A percentile compares a stretch with the other conserved stretches of the same genome.
phyloP scores from a whole-genome alignment of 306 rosid species.

The Sechiopsis laciniata region DNA sequence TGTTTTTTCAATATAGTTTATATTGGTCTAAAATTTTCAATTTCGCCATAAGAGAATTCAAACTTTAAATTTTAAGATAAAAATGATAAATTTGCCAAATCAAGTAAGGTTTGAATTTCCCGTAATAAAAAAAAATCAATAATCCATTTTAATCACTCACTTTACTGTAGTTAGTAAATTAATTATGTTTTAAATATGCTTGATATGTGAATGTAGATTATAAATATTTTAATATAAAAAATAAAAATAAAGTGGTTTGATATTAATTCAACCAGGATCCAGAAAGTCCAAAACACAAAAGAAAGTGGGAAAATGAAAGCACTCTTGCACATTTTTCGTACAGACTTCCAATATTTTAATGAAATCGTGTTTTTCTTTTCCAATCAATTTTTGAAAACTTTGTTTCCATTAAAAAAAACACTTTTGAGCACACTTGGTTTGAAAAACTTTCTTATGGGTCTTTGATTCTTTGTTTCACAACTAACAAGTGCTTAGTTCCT shows the following conservation, averaged over 20 bases:
- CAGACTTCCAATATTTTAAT: not conserved
- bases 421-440: not conserved
- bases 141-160: too few species aligned
- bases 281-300: not conserved
- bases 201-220: too few species aligned
- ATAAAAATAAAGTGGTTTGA: too few species aligned
- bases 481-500: not conserved
- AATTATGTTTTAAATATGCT: too few species aligned
- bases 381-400: not conserved
- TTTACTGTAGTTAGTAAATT: too few species aligned
- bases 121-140: too few species aligned
- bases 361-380: not conserved
- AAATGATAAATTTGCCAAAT: too few species aligned
- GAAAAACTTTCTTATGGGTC: not conserved
- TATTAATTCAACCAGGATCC: not conserved
- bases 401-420: too few species aligned
- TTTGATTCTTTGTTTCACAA: not conserved
- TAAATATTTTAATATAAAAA: too few species aligned
- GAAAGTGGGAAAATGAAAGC: conserved; percentile 13
- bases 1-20: not conserved
- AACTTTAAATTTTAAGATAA: not conserved
- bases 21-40: not conserved
- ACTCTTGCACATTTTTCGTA: not conserved
- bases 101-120: too few species aligned
- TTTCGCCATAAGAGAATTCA: too few species aligned